Evolutionary conservation across 192 early-diverging fungal species (phyloP), one percentile per base, ranked within the genome.

Genomic region (Podila clonocystis): DNA sequence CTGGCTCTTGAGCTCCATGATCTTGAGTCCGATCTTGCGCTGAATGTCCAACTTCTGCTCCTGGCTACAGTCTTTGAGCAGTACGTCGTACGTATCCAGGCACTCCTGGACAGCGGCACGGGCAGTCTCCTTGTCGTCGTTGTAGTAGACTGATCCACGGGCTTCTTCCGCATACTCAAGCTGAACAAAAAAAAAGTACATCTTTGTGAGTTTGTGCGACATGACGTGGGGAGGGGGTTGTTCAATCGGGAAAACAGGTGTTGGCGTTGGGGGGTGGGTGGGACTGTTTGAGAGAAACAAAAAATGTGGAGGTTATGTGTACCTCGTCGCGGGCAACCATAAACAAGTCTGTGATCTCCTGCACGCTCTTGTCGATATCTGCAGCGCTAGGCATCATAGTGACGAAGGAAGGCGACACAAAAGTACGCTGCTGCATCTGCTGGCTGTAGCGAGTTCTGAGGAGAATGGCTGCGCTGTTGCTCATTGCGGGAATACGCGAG

Each of bases 101-200:
- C 68, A 82, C 30, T 73, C 69, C n/a, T 82, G 77, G 15, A 84
- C 78, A 17, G 83, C 83, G 11, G 74, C 41, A 15, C 73, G 71
- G 5, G 83, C 83, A 19, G 77, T 62, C 34, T 82, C 78, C 36
- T 80, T 74, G 65, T 84, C 83, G 22, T 80, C 83, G 28, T 79
- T 82, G 62, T 84, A 84, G 31, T 84, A 84, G 3, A 80, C 77
- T 5, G 83, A 75, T 72, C 83, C 83, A 57, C 83, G 77, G 4
- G 83, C 77, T 33, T 84, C 83, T 34, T 84, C 83, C 65, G 83
- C 83, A 63, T 82, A 84, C 12, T 80, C 77, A 36, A 80, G 57
- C 77, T 80, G 61, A 1, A 38, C n/a, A 20, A 24, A 55, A 19
- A 22, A 55, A 20, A 55, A 55, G 19, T 13, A 13, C 38, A 41